Conservation (phyloP, 805 yeast species). For the Starmerella sp. region DNA sequence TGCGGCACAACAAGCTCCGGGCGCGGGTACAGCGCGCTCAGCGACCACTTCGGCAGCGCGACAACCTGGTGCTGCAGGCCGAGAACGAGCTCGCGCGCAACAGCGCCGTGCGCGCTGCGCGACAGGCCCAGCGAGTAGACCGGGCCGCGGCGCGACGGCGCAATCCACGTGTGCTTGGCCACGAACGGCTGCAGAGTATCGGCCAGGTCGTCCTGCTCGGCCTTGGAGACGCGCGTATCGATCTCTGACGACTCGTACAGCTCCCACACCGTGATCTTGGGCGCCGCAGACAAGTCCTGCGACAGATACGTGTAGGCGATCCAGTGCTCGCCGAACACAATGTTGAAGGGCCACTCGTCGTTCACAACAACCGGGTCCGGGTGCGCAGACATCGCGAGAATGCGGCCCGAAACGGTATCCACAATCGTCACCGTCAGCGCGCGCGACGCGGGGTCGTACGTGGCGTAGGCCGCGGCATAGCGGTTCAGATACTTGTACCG, state of each 20-base stretch:
- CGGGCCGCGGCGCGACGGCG: constrained; percentile 38
- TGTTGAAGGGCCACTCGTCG: constrained; percentile 35
- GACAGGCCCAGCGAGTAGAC: constrained; percentile 45
- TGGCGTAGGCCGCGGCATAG: constrained; percentile 44
- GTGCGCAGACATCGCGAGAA: constrained; percentile 38
- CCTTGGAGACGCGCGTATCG: constrained; percentile 32
- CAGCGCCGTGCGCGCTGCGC: constrained; percentile 51
- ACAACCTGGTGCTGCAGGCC: constrained; percentile 50
- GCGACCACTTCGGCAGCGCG: constrained; percentile 54
- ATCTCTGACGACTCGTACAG: constrained; percentile 57
- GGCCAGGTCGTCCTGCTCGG: constrained; percentile 31
- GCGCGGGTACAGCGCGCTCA: constrained; percentile 60
- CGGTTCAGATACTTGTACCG: constrained; percentile 78
- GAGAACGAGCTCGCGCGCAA: constrained; percentile 53
- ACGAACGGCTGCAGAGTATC: constrained; percentile 37
- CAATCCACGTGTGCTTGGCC: constrained; percentile 45
- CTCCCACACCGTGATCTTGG: constrained; percentile 61
- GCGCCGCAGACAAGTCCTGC: constrained; percentile 37
- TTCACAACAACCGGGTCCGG: constrained; percentile 34
- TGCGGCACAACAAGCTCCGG: constrained; percentile 43
- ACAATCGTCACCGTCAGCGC: constrained; percentile 42
- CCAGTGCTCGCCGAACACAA: constrained; percentile 76
- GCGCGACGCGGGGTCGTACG: constrained; percentile 28
- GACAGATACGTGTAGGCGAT: constrained; percentile 56
- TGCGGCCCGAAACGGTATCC: constrained; percentile 60